Evolutionary conservation across 1,284 basidiomycete species (phyloP), one percentile per base, ranked within the genome.

Genomic region (Trametes polyzona): DNA sequence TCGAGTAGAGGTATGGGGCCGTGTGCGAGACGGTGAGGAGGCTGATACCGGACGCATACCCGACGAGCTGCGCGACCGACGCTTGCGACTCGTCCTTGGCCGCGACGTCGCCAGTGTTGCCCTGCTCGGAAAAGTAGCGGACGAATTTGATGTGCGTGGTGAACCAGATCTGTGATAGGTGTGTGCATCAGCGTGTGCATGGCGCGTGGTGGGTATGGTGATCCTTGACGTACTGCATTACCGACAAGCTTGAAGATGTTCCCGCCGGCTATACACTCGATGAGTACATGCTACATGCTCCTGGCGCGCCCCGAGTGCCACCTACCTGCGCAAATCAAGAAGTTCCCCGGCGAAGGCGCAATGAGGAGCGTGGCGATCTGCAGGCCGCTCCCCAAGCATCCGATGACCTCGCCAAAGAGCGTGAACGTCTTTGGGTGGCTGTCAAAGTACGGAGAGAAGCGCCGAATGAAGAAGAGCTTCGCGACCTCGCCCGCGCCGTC

Each of bases 61-160:
- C 70, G 10, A 61, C 52, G 16, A 72, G 65, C 48, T 71, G 68
- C 6, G 65, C 69, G 26, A 72, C 61, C 11, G 70, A 72, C 11
- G 68, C 64, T 54, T 72, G 70, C 8, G 70, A 69, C 55, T 72
- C 70, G 41, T 69, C 69, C 55, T 72, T 72, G 3, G 70, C 70
- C 4, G 70, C 70, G 42, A 72, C 70, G 43, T 72, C 70, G 30
- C 70, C 70, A 17, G 65, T 67, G 53, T 71, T 72, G 27, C 70
- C 67, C 44, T 71, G 67, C 50, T 57, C 58, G 10, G 70, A 66
- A 58, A 70, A 71, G 59, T 69, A 69, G 37, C 70, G 70, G n/a
- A 71, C 58, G 50, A 69, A 71, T 53, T 71, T 71, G 66, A 71
- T 71, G 52, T 71, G 70, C 5, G 69, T 70, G 17, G 70, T 71